A percentile compares a stretch with the other conserved stretches of the same genome.
phyloP scores from a whole-genome alignment of 192 early-diverging fungal genomes.

The Entomortierella chlamydospora region DNA sequence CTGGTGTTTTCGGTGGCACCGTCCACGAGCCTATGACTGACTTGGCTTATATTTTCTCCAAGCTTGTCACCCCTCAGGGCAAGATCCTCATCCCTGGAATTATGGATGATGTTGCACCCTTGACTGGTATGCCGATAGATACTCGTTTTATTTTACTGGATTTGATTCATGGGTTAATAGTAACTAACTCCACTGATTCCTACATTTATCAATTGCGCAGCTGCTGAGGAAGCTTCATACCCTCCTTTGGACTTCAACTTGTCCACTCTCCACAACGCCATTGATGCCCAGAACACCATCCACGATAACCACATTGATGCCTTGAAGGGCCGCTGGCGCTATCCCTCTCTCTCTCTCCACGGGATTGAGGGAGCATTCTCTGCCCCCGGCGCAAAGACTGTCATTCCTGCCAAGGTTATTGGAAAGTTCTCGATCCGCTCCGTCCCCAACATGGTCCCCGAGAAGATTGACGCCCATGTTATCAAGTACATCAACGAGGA shows the following conservation, averaged over 20 bases:
- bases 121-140: slow-evolving; percentile 68
- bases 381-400: slow-evolving; percentile 93
- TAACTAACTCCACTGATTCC: neutral
- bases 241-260: slow-evolving; percentile 84
- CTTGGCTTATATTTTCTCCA: slow-evolving; percentile 83
- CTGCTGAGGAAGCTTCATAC: slow-evolving; percentile 85
- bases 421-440: slow-evolving; percentile 99
- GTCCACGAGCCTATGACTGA: slow-evolving; percentile 99
- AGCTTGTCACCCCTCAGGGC: slow-evolving; percentile 86
- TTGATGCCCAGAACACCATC: slow-evolving; percentile 82
- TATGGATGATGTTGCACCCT: slow-evolving; percentile 88
- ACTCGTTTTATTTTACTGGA: neutral
- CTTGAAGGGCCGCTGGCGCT: slow-evolving; percentile 94
- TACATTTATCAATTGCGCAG: slow-evolving; percentile 28
- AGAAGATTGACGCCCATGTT: slow-evolving; percentile 80
- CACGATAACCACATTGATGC: slow-evolving; percentile 79
- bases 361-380: slow-evolving; percentile 99
- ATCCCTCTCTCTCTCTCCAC: slow-evolving; percentile 95
- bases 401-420: slow-evolving; percentile 93
- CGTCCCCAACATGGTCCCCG: slow-evolving; percentile 94
- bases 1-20: slow-evolving; percentile 94
- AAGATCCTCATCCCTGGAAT: slow-evolving; percentile 94
- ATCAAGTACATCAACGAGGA: slow-evolving; percentile 80
- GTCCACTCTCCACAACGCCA: slow-evolving; percentile 81
- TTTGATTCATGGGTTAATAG: neutral